phyloP scores from a whole-genome alignment of 116 monocot genomes.

The Posidonia oceanica region DNA sequence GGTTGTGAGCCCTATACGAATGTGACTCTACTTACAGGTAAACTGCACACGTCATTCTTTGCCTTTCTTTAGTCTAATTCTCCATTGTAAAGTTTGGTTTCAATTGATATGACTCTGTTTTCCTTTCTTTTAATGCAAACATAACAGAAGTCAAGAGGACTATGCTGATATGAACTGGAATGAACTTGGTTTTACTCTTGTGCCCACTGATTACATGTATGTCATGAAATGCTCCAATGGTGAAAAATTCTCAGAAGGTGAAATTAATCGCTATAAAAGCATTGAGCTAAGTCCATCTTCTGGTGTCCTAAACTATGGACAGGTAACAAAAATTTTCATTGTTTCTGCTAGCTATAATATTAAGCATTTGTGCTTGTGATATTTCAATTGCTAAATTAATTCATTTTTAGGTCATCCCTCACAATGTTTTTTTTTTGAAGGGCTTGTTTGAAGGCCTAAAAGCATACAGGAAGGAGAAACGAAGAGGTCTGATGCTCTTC shows the following conservation, averaged over 20 bases:
- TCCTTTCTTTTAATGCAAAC: not conserved
- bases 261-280: slow-evolving; percentile 31
- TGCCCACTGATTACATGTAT: slow-evolving; percentile 72
- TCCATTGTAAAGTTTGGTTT: not conserved
- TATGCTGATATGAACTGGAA: slow-evolving; percentile 59
- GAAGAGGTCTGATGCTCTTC: slow-evolving; percentile 49
- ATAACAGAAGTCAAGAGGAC: not conserved
- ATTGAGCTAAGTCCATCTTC: slow-evolving; percentile 65
- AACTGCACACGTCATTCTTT: not conserved
- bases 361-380: not conserved
- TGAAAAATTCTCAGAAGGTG: slow-evolving; percentile 31
- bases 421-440: slow-evolving; percentile 11
- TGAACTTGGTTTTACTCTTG: slow-evolving; percentile 39
- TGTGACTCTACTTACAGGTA: not conserved
- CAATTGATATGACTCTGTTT: not conserved
- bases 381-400: not conserved
- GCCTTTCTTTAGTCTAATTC: not conserved
- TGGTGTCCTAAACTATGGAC: slow-evolving; percentile 70
- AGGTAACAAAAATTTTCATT: slow-evolving; percentile 24
- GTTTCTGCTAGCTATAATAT: not conserved
- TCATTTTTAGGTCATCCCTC: not conserved
- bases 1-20: not conserved
- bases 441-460: slow-evolving; percentile 80
- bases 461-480: slow-evolving; percentile 48
- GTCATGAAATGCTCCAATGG: slow-evolving; percentile 41